Evolutionary conservation across 2,329 filamentous ascomycete species (phyloP), one percentile per base, ranked within the genome.

Genomic region (Penicillium sp.): DNA sequence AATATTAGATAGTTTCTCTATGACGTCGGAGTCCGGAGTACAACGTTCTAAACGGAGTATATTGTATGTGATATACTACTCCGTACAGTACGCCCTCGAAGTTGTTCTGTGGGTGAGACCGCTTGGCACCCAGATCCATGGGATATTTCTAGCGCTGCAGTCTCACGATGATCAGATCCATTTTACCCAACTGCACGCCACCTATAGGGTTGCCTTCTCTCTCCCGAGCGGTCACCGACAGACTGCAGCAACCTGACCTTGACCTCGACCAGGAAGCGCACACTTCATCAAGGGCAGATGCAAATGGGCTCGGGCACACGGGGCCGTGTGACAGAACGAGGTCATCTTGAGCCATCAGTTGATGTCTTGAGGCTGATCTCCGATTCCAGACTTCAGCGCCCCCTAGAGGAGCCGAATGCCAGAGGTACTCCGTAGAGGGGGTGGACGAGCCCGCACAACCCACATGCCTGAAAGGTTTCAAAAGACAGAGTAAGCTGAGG

Each of bases 311-410:
- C 46, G 27, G 23, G 46, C 46, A 37, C 41, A 25, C 15, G 23
- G 54, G 33, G 25, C 48, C 54, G 48, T 52, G 54, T 53, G 54
- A 53, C 54, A 41, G 27, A 46, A 56, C 21, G 29, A 21, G 13
- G 48, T 57, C 41, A 53, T 57, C 42, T 46, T 9, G 27, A 53
- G 19, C 54, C 25, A 53, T 57, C 54, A 54, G 55, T 57, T 57
- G 55, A 53, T 47, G 49, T 41, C 8, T 33, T 47, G 50, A 53
- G 54, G 55, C 50, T 57, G 50, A 48, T 57, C 35, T 43, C 35
- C 21, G 50, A 42, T 48, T 54, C 29, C 35, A 57, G 55, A 48
- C 50, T 51, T 54, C 42, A 57, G 35, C 50, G 27, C 49, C 41
- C 47, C 33, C 13, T 12, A 43, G 27, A 57, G 49, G 42, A 35